phyloP scores from a whole-genome alignment of 805 yeast genomes.

The Ogataea sp. region DNA sequence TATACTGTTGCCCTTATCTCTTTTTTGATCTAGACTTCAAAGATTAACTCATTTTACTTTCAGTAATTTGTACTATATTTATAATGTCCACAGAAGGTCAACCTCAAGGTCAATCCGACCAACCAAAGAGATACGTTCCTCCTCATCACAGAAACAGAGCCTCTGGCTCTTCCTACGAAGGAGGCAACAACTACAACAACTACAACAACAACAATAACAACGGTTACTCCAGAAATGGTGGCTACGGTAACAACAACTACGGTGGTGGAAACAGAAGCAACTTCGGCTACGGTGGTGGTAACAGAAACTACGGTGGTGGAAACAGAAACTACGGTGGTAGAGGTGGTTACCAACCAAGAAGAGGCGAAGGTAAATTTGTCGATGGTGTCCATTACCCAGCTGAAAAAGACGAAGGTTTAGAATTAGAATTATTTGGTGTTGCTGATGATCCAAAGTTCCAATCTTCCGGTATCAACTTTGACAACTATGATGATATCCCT shows the following conservation, averaged over 20 bases:
- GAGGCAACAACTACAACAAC: slow-evolving; percentile 21
- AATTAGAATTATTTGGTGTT: slow-evolving; percentile 77
- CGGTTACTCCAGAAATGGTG: slow-evolving; percentile 24
- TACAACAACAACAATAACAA: slow-evolving; percentile 19
- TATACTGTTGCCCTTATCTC: too few species aligned
- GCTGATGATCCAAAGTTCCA: slow-evolving; percentile 69
- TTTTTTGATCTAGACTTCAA: too few species aligned
- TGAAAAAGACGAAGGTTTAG: slow-evolving; percentile 57
- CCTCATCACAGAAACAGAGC: slow-evolving; percentile 34
- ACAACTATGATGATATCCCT: slow-evolving; percentile 97
- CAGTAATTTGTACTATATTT: too few species aligned
- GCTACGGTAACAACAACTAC: slow-evolving; percentile 17
- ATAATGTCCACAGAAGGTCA: too few species aligned
- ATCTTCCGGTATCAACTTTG: slow-evolving; percentile 96
- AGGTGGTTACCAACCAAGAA: slow-evolving; percentile 25
- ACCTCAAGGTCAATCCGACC: background rate
- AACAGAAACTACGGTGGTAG: slow-evolving; percentile 21
- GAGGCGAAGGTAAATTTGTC: slow-evolving; percentile 73
- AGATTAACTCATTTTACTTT: too few species aligned
- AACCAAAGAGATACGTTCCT: slow-evolving; percentile 31
- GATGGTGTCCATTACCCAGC: slow-evolving; percentile 89
- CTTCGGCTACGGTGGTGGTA: slow-evolving; percentile 23
- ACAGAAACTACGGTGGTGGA: slow-evolving; percentile 27
- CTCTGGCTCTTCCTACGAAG: slow-evolving; percentile 6
- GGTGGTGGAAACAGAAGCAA: slow-evolving; percentile 19